A percentile compares a stretch with the other conserved stretches of the same genome.
phyloP scores from a whole-genome alignment of 148 eudicot genomes.

The Silene conica region DNA sequence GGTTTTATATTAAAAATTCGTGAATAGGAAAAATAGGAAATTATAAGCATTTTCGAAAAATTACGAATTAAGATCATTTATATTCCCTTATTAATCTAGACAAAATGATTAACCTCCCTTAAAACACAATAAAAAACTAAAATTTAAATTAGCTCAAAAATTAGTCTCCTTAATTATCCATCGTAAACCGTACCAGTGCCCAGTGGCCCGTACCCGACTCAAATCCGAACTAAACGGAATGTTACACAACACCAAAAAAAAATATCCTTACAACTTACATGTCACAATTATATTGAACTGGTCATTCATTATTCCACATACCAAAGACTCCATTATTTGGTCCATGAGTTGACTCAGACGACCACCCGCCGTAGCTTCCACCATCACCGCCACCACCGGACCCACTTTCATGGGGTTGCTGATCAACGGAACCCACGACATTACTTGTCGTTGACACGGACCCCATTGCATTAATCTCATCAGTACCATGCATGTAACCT shows the following conservation, averaged over 20 bases:
- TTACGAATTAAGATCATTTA: too few species aligned
- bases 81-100: too few species aligned
- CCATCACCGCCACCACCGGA: conserved; percentile 34
- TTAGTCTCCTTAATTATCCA: background rate
- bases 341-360: conserved; percentile 12
- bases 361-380: conserved; percentile 13
- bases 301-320: conserved; percentile 15
- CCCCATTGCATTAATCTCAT: conserved; percentile 36
- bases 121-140: background rate
- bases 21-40: too few species aligned
- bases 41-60: too few species aligned
- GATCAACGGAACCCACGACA: conserved; percentile 38
- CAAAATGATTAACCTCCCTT: background rate
- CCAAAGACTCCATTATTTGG: conserved; percentile 11
- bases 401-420: conserved; percentile 32
- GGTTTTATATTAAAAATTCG: too few species aligned
- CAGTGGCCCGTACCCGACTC: too few species aligned
- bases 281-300: too few species aligned
- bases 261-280: too few species aligned
- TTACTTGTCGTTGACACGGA: conserved; percentile 33
- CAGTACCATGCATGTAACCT: conserved; percentile 27
- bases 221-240: too few species aligned
- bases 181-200: background rate
- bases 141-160: background rate
- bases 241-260: too few species aligned